Percentiles rank a stretch among this genome's conserved stretches.
Evolutionary conservation across 148 eudicot species (phyloP).

Genomic region (Fagopyrum esculentum): DNA sequence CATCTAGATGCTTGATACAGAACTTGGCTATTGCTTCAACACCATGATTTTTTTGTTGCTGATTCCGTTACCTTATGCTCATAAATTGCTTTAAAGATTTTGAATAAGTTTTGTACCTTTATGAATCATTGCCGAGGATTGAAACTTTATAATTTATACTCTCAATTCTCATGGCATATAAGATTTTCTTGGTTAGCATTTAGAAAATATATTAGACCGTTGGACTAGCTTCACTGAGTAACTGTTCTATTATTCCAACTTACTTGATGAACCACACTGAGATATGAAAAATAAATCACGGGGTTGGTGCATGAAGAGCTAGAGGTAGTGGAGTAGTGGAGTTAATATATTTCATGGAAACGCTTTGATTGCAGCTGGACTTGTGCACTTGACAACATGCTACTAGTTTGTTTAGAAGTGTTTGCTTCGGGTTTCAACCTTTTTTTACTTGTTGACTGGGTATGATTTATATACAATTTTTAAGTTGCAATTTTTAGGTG

Average conservation of each 20-base stretch:
- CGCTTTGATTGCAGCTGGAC: not conserved
- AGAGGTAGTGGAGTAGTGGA: not conserved
- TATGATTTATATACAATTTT: too few relatives aligned
- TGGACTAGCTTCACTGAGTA: not conserved
- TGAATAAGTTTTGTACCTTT: not conserved
- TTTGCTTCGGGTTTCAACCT: not conserved
- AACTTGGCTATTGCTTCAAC: not conserved
- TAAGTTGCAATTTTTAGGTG: too few relatives aligned
- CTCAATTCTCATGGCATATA: not conserved
- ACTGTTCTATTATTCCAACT: not conserved
- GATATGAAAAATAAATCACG: not conserved
- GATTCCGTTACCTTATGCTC: not conserved
- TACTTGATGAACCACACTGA: not conserved
- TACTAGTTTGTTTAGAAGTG: not conserved
- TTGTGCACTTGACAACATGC: not conserved
- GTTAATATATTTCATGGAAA: not conserved
- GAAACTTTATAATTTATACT: too few relatives aligned
- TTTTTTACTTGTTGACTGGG: not conserved
- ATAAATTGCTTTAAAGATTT: not conserved
- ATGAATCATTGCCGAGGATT: not conserved
- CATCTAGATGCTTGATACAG: too few relatives aligned
- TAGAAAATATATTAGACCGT: not conserved
- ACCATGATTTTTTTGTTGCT: not conserved
- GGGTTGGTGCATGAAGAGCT: not conserved
- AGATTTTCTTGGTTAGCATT: not conserved